Base-by-base conservation (phyloP, 805 yeast species). In the Ogataea ganodermae region DNA sequence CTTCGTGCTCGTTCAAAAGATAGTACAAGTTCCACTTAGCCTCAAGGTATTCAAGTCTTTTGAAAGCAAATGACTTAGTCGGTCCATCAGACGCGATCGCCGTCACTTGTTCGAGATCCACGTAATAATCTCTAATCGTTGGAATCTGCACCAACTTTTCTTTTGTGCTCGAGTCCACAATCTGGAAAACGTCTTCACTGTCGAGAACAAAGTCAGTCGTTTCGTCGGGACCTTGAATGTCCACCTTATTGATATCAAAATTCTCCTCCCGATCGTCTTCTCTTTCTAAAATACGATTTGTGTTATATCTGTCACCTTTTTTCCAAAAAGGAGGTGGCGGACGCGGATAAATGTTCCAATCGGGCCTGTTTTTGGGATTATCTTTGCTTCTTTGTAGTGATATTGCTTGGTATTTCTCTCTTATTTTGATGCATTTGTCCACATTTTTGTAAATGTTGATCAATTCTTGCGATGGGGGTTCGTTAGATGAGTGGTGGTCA, bases 21-120 rank as follows among this genome's bases (percentile, higher is more conserved):
- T 81, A 80, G 71, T 92, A 94, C 69, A 94, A 69, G 66, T 91
- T 89, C 98, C 98, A 94, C 63, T 91, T 89, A 22, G 98, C 97
- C 66, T 94, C 99, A 45, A 94, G 74, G 63, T 89, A 95, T 70
- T 92, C 96, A 57, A 94, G 73, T 60, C 99, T 79, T 65, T 92
- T 83, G 69, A 89, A 94, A 0, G 99, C 97, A 75, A 94, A 94
- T 13, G 96, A 87, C 68, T 94, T 94, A 13, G 95, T 81, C 4
- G 99, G 99, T 0, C 99, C 99, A 68, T 91, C 97, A 4, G 94
- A 83, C 6, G 96, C 84, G 40, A 89, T 76, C 10, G 76, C 68
- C n/a, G 81, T 77, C 55, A 94, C 79, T 48, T 74, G 79, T 44
- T 86, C 94, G 59, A 90, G 69, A 66, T 92, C 99, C 55, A 80